Evolutionary conservation across 176 grass and related monocot species (phyloP), one percentile per base, ranked within the genome.

Genomic region (Tillandsia fasciculata): DNA sequence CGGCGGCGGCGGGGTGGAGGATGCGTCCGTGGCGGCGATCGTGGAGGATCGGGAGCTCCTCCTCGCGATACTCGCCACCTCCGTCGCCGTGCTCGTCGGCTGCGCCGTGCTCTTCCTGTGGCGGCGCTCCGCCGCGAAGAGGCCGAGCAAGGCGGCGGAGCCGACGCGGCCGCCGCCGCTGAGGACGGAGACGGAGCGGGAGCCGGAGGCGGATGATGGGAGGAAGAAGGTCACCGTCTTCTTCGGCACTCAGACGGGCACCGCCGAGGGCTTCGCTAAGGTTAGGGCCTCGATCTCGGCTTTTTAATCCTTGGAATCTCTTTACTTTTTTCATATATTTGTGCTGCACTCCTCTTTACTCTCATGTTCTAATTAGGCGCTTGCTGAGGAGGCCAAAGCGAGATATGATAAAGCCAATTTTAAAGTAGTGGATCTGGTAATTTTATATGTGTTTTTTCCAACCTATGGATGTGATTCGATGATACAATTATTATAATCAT

Each of bases 181-280:
- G 83, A 56, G 2, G 6, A 29, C 29, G 14, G 58, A 1, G 17
- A 53, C 63, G 26, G 0, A 11, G 18, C 15, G 53, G n/a, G 79
- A 70, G 48, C 64, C 80, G 14, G 83, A 79, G 29, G 57, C 71
- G 12, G 87, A 88, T 17, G 89, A 86, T 27, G 84, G 85, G 59
- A 88, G 79, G 82, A 96, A 83, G 79, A 78, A 72, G 70, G 84
- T 99, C 64, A 63, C 84, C 26, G 51, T 99, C 51, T 79, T 99
- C 72, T 99, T 93, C 72, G 94, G 94, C 33, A 99, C 94, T 51
- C 94, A 99, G 80, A 99, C 89, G 20, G 87, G 94, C 47, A 99
- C 89, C 24, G 87, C 90, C 52, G 94, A 99, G 75, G 89, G 90
- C 0, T 99, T 99, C 83, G 93, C 93, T 64, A 96, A 96, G 92